Conservation (phyloP, 2,329 filamentous ascomycete genomes). For the Pestalotiopsis sp. region DNA sequence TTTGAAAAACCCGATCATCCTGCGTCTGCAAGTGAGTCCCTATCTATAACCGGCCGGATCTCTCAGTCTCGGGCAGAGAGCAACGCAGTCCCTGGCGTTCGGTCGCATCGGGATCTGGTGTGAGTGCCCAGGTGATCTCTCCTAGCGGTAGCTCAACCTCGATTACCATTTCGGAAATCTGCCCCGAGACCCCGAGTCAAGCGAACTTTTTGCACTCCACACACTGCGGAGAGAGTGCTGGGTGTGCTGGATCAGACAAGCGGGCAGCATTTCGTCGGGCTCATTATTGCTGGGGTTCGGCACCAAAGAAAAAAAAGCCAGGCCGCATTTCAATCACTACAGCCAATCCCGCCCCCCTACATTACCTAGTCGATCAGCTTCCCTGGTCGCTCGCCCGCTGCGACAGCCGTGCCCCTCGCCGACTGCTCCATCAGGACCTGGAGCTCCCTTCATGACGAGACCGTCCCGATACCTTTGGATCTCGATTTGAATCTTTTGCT, state of each 20-base stretch:
- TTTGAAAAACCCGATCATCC: not conserved
- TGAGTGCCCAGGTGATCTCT: not conserved
- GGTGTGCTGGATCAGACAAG: not conserved
- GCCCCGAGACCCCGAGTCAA: not conserved
- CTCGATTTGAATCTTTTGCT: not conserved
- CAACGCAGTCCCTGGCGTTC: not conserved
- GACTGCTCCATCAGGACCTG: conserved; percentile 1
- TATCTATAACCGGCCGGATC: not conserved
- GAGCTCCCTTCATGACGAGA: not conserved
- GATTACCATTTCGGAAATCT: not conserved
- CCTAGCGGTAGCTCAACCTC: not conserved
- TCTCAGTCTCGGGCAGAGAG: not conserved
- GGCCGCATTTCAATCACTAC: not conserved
- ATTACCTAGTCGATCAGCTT: not conserved
- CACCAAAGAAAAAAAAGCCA: not conserved
- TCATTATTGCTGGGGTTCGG: not conserved
- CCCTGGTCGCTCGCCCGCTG: conserved; percentile 1
- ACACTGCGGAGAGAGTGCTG: not conserved
- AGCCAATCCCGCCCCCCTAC: conserved; percentile 1
- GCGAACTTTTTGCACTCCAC: not conserved
- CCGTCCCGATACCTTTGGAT: not conserved
- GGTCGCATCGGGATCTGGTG: not conserved
- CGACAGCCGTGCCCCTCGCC: conserved; percentile 1
- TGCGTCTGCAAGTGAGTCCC: no score
- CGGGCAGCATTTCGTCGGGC: not conserved